Percentiles rank a stretch among this genome's conserved stretches.
phyloP scores from a whole-genome alignment of 768 basidiomycete species.

The Mycena metata region DNA sequence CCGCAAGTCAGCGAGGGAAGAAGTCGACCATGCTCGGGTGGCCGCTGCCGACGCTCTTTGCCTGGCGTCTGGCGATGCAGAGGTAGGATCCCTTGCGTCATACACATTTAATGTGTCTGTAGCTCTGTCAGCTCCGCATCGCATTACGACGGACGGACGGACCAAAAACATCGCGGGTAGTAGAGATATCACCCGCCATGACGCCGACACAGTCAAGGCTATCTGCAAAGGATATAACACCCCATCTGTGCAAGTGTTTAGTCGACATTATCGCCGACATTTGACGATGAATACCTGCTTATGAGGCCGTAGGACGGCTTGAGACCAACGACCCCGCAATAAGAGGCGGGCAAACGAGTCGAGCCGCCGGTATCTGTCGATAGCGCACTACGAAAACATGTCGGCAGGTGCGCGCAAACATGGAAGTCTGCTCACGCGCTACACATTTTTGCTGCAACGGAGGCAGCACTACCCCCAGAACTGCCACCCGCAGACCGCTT shows the following conservation, averaged over 20 bases:
- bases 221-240: slow-evolving; percentile 93
- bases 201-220: slow-evolving; percentile 96
- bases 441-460: slow-evolving; percentile 88
- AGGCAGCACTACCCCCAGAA: slow-evolving; percentile 95
- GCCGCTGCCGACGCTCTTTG: slow-evolving; percentile 36
- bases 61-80: slow-evolving; percentile 60
- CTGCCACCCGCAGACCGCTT: slow-evolving; percentile 88
- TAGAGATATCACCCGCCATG: slow-evolving; percentile 67
- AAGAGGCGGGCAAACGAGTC: slow-evolving; percentile 91
- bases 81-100: slow-evolving; percentile 83
- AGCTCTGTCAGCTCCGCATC: neutral
- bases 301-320: slow-evolving; percentile 96
- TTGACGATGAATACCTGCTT: slow-evolving; percentile 69
- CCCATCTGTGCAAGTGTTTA: slow-evolving; percentile 69
- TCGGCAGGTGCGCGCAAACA: neutral
- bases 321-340: slow-evolving; percentile 91
- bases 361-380: slow-evolving; percentile 98
- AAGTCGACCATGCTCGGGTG: slow-evolving; percentile 18
- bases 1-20: slow-evolving; percentile 63
- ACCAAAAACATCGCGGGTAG: slow-evolving; percentile 75
- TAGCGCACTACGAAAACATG: slow-evolving; percentile 70
- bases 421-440: slow-evolving; percentile 71
- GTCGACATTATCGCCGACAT: slow-evolving; percentile 7
- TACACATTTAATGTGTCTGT: slow-evolving; percentile 64
- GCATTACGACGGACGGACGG: slow-evolving; percentile 41